Base-by-base conservation (phyloP, 257 asterid species). In the Capsicum pubescens region DNA sequence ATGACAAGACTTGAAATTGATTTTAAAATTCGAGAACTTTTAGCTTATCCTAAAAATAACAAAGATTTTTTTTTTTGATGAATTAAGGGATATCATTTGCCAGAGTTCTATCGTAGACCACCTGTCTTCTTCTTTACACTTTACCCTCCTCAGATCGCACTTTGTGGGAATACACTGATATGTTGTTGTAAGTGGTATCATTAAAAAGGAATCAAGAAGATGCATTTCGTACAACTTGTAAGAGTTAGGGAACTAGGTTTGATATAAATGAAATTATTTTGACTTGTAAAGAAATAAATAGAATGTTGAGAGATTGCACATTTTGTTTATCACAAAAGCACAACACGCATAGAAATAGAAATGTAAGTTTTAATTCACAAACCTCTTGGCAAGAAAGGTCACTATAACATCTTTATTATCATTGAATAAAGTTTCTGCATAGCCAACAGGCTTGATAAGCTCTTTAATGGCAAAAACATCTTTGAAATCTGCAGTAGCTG, bases 341-440 rank as follows among this genome's bases (percentile, higher is more conserved):
- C 60, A 71, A 68, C 67, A 56, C 42, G 4, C 42, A 36, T 4
- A 84, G 86, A 68, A 81, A 80, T 58, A 77, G 74, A 42, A 82
- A 84, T 67, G 69, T 76, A 56, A 42, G 82, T 54, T 52, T 85
- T 48, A 13, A 83, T 84, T 84, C 82, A 89, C 95, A 44, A 79
- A 96, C 98, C 98, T 96, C 93, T 89, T 82, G 79, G 98, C 99
- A 89, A 88, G 87, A 82, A 96, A 96, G 87, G 95, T 89, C 26
- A 96, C 86, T 13, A 90, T 84, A 84, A 94, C 91, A 72, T 96
- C 98, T 36, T 36, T 70, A 83, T 89, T 90, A 83, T 89, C 90
- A 91, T 89, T 88, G 59, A 94, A 81, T 54, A 84, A 58, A 80
- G 92, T 81, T 82, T 91, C 63, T 84, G 87, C 87, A 83, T 91